Conservation (phyloP, 2,329 filamentous ascomycete species). For the Colletotrichum endophyticum region DNA sequence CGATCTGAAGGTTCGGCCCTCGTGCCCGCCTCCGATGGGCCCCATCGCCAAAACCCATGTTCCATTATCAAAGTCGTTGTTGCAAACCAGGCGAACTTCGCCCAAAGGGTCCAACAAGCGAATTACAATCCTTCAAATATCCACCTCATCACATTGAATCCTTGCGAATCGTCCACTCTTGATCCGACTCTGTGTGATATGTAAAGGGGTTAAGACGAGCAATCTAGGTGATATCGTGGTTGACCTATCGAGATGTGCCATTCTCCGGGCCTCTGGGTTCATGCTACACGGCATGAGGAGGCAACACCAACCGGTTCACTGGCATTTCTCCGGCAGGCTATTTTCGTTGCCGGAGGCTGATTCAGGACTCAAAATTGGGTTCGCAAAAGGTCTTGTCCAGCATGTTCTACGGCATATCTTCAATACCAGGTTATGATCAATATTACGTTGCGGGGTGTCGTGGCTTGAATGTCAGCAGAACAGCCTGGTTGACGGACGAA, state of each 20-base stretch:
- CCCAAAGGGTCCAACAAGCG: not conserved
- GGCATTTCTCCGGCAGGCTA: not conserved
- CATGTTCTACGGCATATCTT: not conserved
- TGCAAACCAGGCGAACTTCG: not conserved
- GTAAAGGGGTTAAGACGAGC: not conserved
- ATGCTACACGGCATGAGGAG: not conserved
- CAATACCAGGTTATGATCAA: not conserved
- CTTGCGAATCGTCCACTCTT: not conserved
- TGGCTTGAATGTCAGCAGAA: not conserved
- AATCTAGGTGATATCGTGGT: not conserved
- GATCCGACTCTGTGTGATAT: not conserved
- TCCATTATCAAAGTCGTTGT: not conserved
- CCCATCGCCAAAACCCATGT: not conserved
- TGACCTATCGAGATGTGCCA: not conserved
- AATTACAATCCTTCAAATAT: not conserved
- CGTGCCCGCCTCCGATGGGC: not conserved
- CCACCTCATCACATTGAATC: not conserved
- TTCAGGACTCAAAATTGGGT: not conserved
- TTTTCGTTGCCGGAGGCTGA: not conserved
- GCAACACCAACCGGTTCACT: not conserved
- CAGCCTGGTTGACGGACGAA: not conserved
- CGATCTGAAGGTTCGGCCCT: not conserved
- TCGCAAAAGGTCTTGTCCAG: not conserved
- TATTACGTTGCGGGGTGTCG: accelerated
- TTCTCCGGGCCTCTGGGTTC: not conserved